Conservation (phyloP, 495 filamentous ascomycete species). For the Polyplosphaeria fusca region DNA sequence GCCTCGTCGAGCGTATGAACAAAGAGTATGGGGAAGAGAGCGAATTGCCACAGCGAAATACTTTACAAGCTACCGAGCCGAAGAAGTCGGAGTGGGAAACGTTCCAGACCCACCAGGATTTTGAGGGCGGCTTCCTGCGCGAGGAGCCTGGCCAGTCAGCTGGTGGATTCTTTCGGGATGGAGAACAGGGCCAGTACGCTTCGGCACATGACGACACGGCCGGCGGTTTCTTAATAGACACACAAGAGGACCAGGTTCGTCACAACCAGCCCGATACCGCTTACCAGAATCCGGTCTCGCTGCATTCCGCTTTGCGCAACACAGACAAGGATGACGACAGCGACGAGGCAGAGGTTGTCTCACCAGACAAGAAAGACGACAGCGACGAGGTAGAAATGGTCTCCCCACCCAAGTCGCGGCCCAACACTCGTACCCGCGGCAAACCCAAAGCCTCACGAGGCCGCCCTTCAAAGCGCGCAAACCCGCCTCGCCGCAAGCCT, state of each 20-base stretch:
- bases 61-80: background rate
- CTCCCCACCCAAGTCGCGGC: background rate
- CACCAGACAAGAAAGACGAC: conserved; percentile 9
- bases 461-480: background rate
- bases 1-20: conserved; percentile 73
- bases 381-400: no score
- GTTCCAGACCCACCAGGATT: conserved; percentile 22
- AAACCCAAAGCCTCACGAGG: background rate
- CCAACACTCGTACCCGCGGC: background rate
- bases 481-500: background rate
- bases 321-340: conserved; percentile 6
- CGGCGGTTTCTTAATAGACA: conserved; percentile 3
- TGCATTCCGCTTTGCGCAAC: conserved; percentile 33
- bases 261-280: conserved; percentile 25
- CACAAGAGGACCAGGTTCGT: conserved; percentile 20
- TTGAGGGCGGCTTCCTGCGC: conserved; percentile 31
- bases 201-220: conserved; percentile 22
- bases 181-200: no score
- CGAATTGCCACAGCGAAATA: conserved; percentile 40
- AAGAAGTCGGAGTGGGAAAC: conserved; percentile 31
- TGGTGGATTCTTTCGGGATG: conserved; percentile 22
- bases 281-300: conserved; percentile 35
- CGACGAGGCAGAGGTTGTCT: conserved; percentile 3
- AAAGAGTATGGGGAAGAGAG: conserved; percentile 63
- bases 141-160: conserved; percentile 7